Percentiles rank a stretch among this genome's conserved stretches.
phyloP scores from a whole-genome alignment of 2,329 filamentous ascomycete genomes.

The Canariomyces notabilis region DNA sequence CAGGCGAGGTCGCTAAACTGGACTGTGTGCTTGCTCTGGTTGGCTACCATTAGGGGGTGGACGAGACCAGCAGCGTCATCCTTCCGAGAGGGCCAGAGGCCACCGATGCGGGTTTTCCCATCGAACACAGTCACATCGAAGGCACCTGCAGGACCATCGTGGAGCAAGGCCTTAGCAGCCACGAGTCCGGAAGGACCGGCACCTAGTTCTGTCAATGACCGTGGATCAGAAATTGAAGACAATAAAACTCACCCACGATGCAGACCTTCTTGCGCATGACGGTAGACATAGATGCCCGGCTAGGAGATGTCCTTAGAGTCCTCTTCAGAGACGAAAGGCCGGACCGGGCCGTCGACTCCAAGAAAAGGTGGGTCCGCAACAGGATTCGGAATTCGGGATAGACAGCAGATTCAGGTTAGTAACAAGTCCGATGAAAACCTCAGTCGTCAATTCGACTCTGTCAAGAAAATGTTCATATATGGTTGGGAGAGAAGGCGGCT shows the following conservation, averaged over 20 bases:
- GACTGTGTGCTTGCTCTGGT: conserved; percentile 73
- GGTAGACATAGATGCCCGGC: not conserved
- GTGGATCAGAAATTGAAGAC: not conserved
- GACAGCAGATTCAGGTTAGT: too few species aligned
- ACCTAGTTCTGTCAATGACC: conserved; percentile 38
- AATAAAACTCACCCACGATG: conserved; percentile 40
- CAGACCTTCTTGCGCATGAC: conserved; percentile 46
- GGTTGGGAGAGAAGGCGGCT: too few species aligned
- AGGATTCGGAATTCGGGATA: conserved; percentile 3
- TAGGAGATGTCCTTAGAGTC: not conserved
- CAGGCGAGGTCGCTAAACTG: conserved; percentile 69
- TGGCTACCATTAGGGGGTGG: conserved; percentile 65
- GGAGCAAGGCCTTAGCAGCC: conserved; percentile 67
- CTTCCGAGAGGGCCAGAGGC: conserved; percentile 64
- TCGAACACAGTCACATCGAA: conserved; percentile 72
- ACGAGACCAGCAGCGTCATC: conserved; percentile 47
- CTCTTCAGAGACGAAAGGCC: not conserved
- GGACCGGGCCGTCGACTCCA: conserved; percentile 13
- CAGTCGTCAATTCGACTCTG: too few species aligned
- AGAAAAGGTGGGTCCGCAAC: conserved; percentile 10
- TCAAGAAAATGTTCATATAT: too few species aligned
- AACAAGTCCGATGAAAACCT: too few species aligned
- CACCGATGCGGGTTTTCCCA: conserved; percentile 59
- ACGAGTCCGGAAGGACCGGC: conserved; percentile 65
- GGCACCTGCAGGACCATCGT: conserved; percentile 46